phyloP scores from a whole-genome alignment of 2,329 filamentous ascomycete genomes.

The Colletotrichum tropicale region DNA sequence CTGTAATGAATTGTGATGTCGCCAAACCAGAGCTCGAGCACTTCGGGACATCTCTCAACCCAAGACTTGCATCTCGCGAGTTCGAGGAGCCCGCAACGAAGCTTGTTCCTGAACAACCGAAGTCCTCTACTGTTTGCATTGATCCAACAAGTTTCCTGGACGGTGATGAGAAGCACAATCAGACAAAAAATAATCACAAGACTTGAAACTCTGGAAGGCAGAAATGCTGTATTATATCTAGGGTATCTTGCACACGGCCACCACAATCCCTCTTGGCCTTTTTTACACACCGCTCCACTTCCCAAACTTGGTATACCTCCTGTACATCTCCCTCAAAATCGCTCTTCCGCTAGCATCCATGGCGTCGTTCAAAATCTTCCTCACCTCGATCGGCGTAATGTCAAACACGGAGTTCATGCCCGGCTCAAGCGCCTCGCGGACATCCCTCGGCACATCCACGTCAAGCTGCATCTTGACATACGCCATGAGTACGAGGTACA shows the following conservation, averaged over 20 bases:
- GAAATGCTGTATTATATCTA: constrained; percentile 2
- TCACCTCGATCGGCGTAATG: constrained; percentile 58
- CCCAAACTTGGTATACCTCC: constrained; percentile 65
- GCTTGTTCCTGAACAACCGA: too few species aligned
- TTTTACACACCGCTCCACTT: constrained; percentile 65
- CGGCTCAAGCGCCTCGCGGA: constrained; percentile 61
- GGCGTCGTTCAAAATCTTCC: constrained; percentile 62
- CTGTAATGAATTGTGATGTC: too few species aligned
- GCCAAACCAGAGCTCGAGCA: too few species aligned
- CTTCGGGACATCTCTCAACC: too few species aligned
- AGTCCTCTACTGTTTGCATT: not conserved
- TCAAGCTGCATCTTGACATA: constrained; percentile 68
- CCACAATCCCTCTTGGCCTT: not conserved
- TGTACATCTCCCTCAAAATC: constrained; percentile 63
- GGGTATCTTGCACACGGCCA: constrained; percentile 15
- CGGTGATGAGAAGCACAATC: not conserved
- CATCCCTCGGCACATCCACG: constrained; percentile 49
- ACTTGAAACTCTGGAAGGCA: not conserved
- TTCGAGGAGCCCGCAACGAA: too few species aligned
- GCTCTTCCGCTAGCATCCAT: constrained; percentile 65
- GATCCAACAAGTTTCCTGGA: not conserved
- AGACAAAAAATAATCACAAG: too few species aligned
- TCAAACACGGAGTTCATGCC: constrained; percentile 64
- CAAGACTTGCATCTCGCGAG: too few species aligned
- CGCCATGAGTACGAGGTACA: constrained; percentile 63